Conservation (phyloP, 257 asterid genomes). For the Solanum chmielewskii region DNA sequence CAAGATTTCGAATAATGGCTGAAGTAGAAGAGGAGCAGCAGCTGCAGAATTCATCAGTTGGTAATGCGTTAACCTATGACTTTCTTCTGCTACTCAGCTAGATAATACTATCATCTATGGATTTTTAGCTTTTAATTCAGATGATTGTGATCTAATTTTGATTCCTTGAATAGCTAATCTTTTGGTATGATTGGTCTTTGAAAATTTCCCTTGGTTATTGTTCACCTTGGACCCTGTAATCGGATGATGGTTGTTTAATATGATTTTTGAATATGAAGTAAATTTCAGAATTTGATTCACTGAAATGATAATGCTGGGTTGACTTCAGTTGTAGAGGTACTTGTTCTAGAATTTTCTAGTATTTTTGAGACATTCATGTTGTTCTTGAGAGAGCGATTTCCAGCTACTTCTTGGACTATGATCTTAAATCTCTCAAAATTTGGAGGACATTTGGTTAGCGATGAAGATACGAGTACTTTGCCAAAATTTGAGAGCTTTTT, state of each 20-base stretch:
- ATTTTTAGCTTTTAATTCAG: neutral
- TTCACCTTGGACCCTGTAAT: neutral
- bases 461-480: neutral
- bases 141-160: neutral
- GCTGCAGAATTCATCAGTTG: constrained; percentile 22
- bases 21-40: constrained; percentile 21
- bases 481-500: neutral
- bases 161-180: neutral
- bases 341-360: neutral
- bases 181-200: neutral
- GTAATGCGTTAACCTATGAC: constrained; percentile 17
- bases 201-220: neutral
- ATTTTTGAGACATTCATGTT: neutral
- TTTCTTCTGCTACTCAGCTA: neutral
- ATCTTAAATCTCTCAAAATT: neutral
- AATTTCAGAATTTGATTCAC: neutral
- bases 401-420: neutral
- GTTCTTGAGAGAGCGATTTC: neutral
- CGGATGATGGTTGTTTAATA: neutral
- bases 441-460: neutral
- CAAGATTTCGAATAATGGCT: constrained; percentile 31
- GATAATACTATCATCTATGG: neutral
- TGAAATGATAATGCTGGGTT: neutral
- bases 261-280: neutral
- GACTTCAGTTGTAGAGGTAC: neutral